Conservation (phyloP, 164 flowering plant genomes). For the Annona cherimola region DNA sequence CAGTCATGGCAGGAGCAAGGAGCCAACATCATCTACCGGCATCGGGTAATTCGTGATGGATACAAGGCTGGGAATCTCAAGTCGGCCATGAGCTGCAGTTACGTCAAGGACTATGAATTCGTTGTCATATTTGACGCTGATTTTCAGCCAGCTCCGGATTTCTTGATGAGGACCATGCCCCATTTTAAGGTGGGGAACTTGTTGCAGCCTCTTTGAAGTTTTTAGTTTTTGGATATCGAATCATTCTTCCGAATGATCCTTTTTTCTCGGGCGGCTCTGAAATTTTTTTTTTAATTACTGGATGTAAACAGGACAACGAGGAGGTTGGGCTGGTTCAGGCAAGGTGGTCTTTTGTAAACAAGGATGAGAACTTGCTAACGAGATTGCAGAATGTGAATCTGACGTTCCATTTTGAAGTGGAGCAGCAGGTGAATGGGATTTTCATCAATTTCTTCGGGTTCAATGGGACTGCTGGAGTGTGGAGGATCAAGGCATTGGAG, state of each 20-base stretch:
- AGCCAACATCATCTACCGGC: constrained; percentile 73
- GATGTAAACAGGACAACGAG: constrained; percentile 60
- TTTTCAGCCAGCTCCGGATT: constrained; percentile 89
- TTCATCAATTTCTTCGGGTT: constrained; percentile 94
- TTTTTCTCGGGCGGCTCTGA: background rate
- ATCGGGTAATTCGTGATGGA: constrained; percentile 79
- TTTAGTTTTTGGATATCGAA: background rate
- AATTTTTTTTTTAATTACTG: background rate
- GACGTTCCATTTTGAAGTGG: constrained; percentile 92
- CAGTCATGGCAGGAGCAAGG: constrained; percentile 84
- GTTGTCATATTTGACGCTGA: constrained; percentile 96
- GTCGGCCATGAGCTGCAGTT: constrained; percentile 92
- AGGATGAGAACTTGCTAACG: constrained; percentile 86
- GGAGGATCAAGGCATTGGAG: constrained; percentile 96
- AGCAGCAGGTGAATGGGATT: constrained; percentile 95
- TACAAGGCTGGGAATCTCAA: constrained; percentile 98
- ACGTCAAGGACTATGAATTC: constrained; percentile 88
- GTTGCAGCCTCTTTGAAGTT: background rate
- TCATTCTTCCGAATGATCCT: background rate
- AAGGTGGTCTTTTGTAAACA: constrained; percentile 99
- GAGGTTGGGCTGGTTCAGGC: constrained; percentile 92
- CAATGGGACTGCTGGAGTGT: constrained; percentile 97
- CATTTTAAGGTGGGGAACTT: constrained; percentile 63
- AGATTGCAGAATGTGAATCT: constrained; percentile 85
- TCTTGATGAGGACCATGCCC: constrained; percentile 69